These are phyloP conservation scores for Avena atlantica DNA, from an alignment of 176 grass and related monocot species.

Conservation along the genomic window DNA sequence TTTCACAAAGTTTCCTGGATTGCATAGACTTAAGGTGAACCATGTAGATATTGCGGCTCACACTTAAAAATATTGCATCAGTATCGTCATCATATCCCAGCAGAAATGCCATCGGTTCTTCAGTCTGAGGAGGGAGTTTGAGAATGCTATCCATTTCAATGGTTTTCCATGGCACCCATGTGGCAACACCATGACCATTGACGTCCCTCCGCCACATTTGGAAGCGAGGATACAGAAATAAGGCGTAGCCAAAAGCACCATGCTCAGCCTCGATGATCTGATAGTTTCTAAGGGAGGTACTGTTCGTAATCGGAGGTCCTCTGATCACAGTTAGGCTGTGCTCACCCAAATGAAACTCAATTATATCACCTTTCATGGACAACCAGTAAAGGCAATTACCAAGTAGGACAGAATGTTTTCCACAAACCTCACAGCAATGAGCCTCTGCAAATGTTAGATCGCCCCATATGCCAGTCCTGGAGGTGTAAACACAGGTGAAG, in stretches of 20 bases:
- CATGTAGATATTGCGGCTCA: too few species aligned
- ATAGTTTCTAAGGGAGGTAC: too few species aligned
- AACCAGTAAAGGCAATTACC: neutral
- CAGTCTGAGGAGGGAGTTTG: neutral
- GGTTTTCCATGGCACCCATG: neutral
- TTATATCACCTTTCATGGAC: neutral
- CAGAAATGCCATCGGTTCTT: too few species aligned
- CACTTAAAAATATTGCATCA: neutral
- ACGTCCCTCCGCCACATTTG: neutral
- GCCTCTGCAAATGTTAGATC: neutral
- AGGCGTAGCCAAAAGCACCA: neutral
- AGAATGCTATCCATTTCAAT: neutral
- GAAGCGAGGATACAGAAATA: neutral
- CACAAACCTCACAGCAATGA: neutral
- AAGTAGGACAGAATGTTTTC: neutral
- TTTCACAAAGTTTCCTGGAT: too few species aligned
- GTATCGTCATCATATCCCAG: neutral
- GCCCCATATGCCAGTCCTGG: too few species aligned
- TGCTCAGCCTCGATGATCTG: too few species aligned
- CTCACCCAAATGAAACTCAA: neutral
- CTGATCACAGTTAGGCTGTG: neutral
- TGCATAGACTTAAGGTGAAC: too few species aligned
- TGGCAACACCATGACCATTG: neutral
- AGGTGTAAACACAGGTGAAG: too few species aligned
- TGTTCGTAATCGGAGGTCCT: too few species aligned